Evolutionary conservation across 441 rosid genomes (phyloP).

Genomic region (Pelargonium fulgidum): DNA sequence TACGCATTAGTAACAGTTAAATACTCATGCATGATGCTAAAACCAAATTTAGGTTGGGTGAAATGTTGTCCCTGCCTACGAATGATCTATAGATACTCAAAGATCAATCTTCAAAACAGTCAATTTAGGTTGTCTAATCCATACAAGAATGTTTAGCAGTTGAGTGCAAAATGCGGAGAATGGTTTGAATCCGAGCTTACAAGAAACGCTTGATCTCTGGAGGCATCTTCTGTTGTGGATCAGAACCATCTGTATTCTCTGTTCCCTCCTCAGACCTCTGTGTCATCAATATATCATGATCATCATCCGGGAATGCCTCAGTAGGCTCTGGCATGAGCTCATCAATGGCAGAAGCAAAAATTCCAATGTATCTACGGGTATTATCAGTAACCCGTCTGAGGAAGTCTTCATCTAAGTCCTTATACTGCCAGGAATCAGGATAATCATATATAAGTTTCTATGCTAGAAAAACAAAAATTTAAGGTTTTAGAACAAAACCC

Average conservation of each 20-base stretch:
- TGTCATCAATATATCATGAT: constrained; percentile 84
- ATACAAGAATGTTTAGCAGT: background rate
- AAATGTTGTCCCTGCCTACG: background rate
- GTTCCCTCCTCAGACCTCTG: constrained; percentile 73
- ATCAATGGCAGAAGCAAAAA: constrained; percentile 70
- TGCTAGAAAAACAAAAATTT: background rate
- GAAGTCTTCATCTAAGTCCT: constrained; percentile 65
- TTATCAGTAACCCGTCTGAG: constrained; percentile 67
- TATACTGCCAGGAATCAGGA: constrained; percentile 39
- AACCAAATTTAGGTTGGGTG: background rate
- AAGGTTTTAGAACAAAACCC: constrained; percentile 2
- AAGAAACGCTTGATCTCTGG: constrained; percentile 76
- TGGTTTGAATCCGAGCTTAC: constrained; percentile 44
- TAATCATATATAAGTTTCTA: background rate
- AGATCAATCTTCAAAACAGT: background rate
- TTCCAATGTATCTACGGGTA: constrained; percentile 69
- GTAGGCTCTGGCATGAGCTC: constrained; percentile 86
- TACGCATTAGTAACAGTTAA: background rate
- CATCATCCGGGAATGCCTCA: constrained; percentile 84
- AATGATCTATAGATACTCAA: background rate
- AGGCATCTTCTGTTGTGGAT: constrained; percentile 76
- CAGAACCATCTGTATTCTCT: constrained; percentile 55
- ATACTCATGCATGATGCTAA: background rate
- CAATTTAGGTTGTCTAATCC: background rate
- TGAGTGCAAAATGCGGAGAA: background rate